Evolutionary conservation across 495 filamentous ascomycete genomes (phyloP).

Genomic region (Tirmania nivea): DNA sequence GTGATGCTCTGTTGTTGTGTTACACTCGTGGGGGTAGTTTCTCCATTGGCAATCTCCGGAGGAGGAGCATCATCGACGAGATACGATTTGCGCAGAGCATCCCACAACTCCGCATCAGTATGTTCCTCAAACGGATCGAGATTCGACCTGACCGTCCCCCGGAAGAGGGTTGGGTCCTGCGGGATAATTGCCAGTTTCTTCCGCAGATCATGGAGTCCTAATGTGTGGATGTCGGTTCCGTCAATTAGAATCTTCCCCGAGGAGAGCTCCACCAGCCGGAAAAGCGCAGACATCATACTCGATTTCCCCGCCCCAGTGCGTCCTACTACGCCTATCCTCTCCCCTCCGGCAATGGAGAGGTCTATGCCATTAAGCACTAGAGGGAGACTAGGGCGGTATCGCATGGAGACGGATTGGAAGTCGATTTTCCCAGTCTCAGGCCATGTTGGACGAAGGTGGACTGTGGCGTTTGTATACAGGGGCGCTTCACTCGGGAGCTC

Average conservation of each 20-base stretch:
- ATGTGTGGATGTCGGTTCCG: constrained; percentile 61
- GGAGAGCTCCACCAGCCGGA: constrained; percentile 70
- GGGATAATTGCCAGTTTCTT: constrained; percentile 86
- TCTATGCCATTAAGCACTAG: constrained; percentile 59
- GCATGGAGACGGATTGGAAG: constrained; percentile 74
- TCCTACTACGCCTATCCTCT: constrained; percentile 83
- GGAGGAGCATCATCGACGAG: constrained; percentile 35
- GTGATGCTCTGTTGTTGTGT: constrained; percentile 33
- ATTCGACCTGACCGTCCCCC: constrained; percentile 73
- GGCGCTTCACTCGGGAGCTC: constrained; percentile 75
- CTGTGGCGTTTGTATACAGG: constrained; percentile 33
- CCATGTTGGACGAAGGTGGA: constrained; percentile 49
- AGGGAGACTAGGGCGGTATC: constrained; percentile 63
- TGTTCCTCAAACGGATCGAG: constrained; percentile 84
- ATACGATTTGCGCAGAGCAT: constrained; percentile 59
- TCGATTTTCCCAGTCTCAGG: constrained; percentile 66
- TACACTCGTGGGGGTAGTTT: not conserved
- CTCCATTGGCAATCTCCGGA: constrained; percentile 4
- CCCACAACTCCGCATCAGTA: constrained; percentile 71
- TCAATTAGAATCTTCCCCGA: constrained; percentile 76
- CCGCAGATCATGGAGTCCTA: constrained; percentile 71
- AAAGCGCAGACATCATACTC: constrained; percentile 79
- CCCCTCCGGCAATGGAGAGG: constrained; percentile 61
- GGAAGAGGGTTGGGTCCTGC: constrained; percentile 88
- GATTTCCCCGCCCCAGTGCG: constrained; percentile 89